These are phyloP conservation scores for Serendipita sp. DNA, from an alignment of 768 basidiomycete species.

Conservation along the genomic window DNA sequence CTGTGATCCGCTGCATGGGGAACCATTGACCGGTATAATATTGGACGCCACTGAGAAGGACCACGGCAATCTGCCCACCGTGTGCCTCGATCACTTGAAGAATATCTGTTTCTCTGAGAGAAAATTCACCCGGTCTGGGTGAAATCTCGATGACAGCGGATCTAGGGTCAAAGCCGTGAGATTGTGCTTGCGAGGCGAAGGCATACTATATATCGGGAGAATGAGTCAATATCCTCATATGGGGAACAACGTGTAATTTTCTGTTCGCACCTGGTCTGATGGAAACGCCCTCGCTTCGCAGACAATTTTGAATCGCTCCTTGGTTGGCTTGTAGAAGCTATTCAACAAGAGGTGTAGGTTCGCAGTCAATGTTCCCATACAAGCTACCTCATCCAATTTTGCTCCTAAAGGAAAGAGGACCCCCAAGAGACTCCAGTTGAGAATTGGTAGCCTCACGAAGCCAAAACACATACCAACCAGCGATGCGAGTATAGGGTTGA, in stretches of 20 bases:
- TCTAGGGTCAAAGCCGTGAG: conserved; percentile 63
- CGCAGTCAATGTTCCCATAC: conserved; percentile 87
- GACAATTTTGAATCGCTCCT: conserved; percentile 77
- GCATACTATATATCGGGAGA: conserved; percentile 52
- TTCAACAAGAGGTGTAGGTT: conserved; percentile 94
- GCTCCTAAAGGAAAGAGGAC: conserved; percentile 41
- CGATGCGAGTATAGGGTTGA: conserved; percentile 60
- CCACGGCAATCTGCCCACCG: conserved; percentile 68
- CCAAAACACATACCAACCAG: conserved; percentile 49
- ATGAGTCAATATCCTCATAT: neutral
- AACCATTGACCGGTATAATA: conserved; percentile 97
- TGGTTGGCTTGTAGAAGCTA: conserved; percentile 83
- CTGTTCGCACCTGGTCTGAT: conserved; percentile 67
- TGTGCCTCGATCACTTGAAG: conserved; percentile 54
- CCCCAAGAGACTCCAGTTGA: conserved; percentile 12
- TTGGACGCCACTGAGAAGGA: conserved; percentile 86
- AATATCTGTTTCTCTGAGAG: conserved; percentile 80
- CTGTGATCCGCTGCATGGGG: conserved; percentile 71
- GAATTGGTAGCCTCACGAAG: conserved; percentile 6
- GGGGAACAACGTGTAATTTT: neutral
- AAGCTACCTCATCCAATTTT: conserved; percentile 76
- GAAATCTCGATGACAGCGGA: conserved; percentile 61
- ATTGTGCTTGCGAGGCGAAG: conserved; percentile 75
- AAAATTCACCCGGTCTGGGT: conserved; percentile 73
- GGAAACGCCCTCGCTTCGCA: conserved; percentile 93